Evolutionary conservation across 2,329 filamentous ascomycete genomes (phyloP), one percentile per base, ranked within the genome.

Genomic region (Endothia cerciana): DNA sequence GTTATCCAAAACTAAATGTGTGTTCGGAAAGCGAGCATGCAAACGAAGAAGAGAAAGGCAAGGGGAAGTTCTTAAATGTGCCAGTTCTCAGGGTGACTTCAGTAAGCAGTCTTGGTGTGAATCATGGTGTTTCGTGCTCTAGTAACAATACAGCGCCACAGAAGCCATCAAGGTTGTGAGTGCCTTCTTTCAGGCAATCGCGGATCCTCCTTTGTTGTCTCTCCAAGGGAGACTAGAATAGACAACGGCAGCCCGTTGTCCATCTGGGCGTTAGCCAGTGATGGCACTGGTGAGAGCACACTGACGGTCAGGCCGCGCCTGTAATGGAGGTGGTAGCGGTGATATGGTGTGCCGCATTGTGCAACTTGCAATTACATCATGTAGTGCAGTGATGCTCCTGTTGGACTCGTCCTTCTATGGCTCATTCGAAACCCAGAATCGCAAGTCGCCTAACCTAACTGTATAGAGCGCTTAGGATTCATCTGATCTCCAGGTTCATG

Each of bases 101-200:
- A 40, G 4, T 56, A 22, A 60, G 10, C 15, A n/a, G 19, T 25
- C 25, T 17, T 2, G 38, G 30, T 25, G 41, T 62, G 30, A 41
- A 41, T 45, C 60, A 60, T 56, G 55, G 47, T 60, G 55, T 33
- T 63, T 58, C 38, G 45, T 22, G 47, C 19, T 36, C 25, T 38
- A 36, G 36, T 3, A 36, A 63, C 64, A 66, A 63, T 60, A 22
- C 47, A 17, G 22, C 22, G 30, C 10, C 10, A 41, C n/a, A 40
- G 45, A 17, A 11, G 30, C 51, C 33, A 61, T 40, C 28, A n/a
- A 49, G 49, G 30, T 59, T 43, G 40, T 59, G 41, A 36, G 36
- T 38, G 13, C n/a, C 43, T 51, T 15, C 45, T 49, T 61, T 25
- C 19, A 53, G 6, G 45, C 43, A 61, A 33, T 40, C 30, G 30